Evolutionary conservation across 495 filamentous ascomycete genomes (phyloP).

Genomic region (Neurospora sp.): DNA sequence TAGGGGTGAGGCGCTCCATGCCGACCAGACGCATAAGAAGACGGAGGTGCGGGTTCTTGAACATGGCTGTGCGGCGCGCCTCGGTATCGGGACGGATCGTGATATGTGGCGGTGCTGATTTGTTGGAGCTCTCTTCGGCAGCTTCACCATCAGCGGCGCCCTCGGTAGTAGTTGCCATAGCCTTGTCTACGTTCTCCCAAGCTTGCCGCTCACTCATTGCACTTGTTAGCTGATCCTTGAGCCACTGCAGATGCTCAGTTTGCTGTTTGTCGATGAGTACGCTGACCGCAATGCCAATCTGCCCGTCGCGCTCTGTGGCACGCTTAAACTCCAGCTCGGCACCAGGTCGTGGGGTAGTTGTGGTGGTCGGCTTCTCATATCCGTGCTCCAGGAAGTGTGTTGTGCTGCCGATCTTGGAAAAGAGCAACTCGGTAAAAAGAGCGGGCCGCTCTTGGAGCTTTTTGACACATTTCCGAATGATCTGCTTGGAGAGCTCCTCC

Average conservation of each 20-base stretch:
- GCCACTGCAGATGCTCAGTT: conserved; percentile 66
- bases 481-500: conserved; percentile 78
- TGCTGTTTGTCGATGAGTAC: conserved; percentile 69
- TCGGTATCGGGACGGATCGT: conserved; percentile 62
- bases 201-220: conserved; percentile 64
- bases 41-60: conserved; percentile 82
- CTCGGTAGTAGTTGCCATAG: conserved; percentile 24
- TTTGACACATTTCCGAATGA: conserved; percentile 62
- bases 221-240: conserved; percentile 56
- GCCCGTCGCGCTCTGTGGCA: conserved; percentile 50
- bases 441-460: conserved; percentile 78
- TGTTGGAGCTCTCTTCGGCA: conserved; percentile 24
- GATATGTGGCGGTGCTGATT: conserved; percentile 26
- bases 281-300: conserved; percentile 69
- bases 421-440: conserved; percentile 78
- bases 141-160: conserved; percentile 26
- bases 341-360: conserved; percentile 44
- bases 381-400: conserved; percentile 84
- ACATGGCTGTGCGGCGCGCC: conserved; percentile 59
- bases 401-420: conserved; percentile 82
- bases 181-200: conserved; percentile 66
- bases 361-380: conserved; percentile 66
- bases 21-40: conserved; percentile 73
- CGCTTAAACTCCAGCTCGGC: conserved; percentile 74
- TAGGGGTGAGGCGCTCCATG: conserved; percentile 53